Conservation (phyloP, 305 asterid species). For the Fraxinus nigra region DNA sequence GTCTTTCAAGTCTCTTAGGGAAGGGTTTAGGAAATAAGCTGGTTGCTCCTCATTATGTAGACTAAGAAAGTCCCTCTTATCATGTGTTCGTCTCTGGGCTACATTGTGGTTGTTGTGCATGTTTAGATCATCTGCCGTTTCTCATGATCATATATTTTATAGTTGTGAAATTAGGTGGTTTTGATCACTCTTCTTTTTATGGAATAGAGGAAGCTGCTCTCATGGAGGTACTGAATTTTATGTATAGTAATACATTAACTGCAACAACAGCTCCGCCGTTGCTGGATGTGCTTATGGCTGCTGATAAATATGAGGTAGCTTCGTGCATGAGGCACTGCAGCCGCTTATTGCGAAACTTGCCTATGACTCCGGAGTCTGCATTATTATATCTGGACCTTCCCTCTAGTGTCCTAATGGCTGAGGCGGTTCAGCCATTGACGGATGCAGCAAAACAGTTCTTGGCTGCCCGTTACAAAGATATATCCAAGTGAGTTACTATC, state of each 20-base stretch:
- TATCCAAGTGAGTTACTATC: slow-evolving; percentile 28
- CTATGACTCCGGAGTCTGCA: slow-evolving; percentile 89
- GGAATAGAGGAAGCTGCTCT: slow-evolving; percentile 41
- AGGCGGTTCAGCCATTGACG: slow-evolving; percentile 34
- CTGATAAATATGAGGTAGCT: slow-evolving; percentile 49
- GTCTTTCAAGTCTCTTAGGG: background rate
- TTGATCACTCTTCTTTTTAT: slow-evolving; percentile 14
- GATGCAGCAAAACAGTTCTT: slow-evolving; percentile 37
- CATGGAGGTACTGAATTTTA: slow-evolving; percentile 37
- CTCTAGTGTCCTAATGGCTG: slow-evolving; percentile 59
- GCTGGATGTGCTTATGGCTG: slow-evolving; percentile 40
- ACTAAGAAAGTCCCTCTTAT: background rate
- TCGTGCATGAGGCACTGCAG: slow-evolving; percentile 94
- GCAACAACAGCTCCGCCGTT: slow-evolving; percentile 24
- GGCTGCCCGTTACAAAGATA: slow-evolving; percentile 32
- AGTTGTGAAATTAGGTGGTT: background rate
- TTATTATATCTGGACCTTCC: slow-evolving; percentile 88
- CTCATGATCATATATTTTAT: background rate
- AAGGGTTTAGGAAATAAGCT: background rate
- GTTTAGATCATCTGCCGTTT: background rate
- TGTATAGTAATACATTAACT: slow-evolving; percentile 37
- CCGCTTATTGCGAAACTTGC: slow-evolving; percentile 62
- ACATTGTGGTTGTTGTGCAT: background rate
- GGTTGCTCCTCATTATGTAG: background rate
- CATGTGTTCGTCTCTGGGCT: background rate